These are phyloP conservation scores for Peniophora sp. DNA, from an alignment of 1,284 basidiomycete species.

Conservation along the genomic window DNA sequence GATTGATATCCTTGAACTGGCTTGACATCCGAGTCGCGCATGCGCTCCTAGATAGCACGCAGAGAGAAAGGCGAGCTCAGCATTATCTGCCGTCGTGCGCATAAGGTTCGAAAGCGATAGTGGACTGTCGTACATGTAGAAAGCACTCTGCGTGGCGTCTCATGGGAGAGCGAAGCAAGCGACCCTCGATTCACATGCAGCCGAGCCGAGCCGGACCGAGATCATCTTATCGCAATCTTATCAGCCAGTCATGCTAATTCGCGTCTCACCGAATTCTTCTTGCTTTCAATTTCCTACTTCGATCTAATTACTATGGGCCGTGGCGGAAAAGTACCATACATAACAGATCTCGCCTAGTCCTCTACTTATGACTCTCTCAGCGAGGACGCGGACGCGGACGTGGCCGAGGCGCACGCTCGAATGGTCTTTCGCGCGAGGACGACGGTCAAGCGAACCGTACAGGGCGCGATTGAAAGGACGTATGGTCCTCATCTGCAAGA, in stretches of 20 bases:
- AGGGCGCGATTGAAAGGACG: constrained; percentile 56
- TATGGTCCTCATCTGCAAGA: constrained; percentile 78
- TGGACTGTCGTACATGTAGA: constrained; percentile 14
- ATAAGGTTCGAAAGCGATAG: neutral
- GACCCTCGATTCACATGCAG: too few species aligned
- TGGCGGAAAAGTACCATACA: neutral
- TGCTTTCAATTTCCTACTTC: too few species aligned
- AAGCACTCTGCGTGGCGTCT: constrained; percentile 14
- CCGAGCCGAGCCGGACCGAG: too few species aligned
- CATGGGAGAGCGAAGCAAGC: too few species aligned
- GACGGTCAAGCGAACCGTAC: constrained; percentile 15
- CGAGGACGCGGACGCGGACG: constrained; percentile 2
- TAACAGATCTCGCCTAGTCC: neutral
- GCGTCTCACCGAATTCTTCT: too few species aligned
- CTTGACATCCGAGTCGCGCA: too few species aligned
- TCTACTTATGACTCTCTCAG: neutral
- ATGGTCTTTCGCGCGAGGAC: neutral
- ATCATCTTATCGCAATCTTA: too few species aligned
- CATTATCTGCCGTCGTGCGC: neutral
- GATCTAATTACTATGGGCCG: neutral
- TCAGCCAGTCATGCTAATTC: too few species aligned
- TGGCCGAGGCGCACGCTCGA: neutral
- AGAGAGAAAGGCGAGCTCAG: neutral
- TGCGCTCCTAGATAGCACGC: too few species aligned
- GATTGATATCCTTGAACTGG: too few species aligned